phyloP scores from a whole-genome alignment of 192 early-diverging fungal species.

The Entomortierella chlamydospora region DNA sequence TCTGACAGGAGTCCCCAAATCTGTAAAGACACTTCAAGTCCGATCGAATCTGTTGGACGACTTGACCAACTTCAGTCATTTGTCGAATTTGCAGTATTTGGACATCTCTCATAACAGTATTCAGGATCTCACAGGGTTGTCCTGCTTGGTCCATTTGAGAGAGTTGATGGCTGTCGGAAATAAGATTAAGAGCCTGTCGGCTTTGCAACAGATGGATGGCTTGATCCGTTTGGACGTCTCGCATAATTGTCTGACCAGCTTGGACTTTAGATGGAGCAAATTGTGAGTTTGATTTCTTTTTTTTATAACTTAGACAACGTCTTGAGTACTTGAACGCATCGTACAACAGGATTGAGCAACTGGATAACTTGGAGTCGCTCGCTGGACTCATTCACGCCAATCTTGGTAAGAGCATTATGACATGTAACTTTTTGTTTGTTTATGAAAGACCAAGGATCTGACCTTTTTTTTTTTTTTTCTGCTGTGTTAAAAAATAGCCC shows the following conservation, averaged over 20 bases:
- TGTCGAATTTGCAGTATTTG: constrained; percentile 54
- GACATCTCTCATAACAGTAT: constrained; percentile 59
- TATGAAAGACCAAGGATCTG: no score
- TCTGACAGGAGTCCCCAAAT: constrained; percentile 39
- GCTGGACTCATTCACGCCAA: constrained; percentile 53
- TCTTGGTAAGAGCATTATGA: constrained; percentile 43
- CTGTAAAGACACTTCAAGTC: constrained; percentile 43
- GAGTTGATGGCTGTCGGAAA: constrained; percentile 57
- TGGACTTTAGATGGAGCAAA: constrained; percentile 50
- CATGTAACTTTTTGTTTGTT: no score
- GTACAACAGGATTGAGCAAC: constrained; percentile 54
- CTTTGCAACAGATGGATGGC: constrained; percentile 52
- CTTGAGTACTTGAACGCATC: constrained; percentile 60
- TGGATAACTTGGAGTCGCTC: constrained; percentile 54
- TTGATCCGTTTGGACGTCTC: constrained; percentile 54
- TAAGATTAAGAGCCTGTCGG: constrained; percentile 46
- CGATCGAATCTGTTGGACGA: constrained; percentile 46
- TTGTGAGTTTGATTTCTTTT: constrained; percentile 33
- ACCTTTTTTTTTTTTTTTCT: no score
- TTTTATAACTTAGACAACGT: constrained; percentile 26
- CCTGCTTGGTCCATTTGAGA: constrained; percentile 43
- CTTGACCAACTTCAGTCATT: constrained; percentile 42
- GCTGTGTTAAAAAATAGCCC: no score
- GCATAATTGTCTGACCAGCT: constrained; percentile 42
- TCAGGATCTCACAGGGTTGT: constrained; percentile 46